These are phyloP conservation scores for Setomelanomma holmii DNA, from an alignment of 2,329 filamentous ascomycete genomes.

Conservation along the genomic window DNA sequence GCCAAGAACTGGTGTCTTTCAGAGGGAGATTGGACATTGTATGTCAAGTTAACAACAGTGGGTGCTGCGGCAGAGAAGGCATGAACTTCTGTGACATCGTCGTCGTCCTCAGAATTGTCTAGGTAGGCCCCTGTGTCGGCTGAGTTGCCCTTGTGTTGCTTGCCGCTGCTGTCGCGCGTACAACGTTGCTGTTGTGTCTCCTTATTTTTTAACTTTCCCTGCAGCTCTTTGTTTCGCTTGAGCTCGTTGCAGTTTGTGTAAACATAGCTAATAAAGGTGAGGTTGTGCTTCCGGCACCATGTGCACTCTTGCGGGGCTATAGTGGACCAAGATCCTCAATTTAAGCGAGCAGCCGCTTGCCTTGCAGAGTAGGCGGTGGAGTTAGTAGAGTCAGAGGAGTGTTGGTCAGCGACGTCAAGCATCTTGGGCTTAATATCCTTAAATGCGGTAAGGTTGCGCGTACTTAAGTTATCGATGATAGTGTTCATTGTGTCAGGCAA, in stretches of 20 bases:
- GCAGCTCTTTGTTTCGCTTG: conserved; percentile 4
- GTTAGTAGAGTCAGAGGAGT: conserved; percentile 5
- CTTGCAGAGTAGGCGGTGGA: conserved; percentile 4
- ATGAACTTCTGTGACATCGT: neutral
- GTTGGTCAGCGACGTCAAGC: conserved; percentile 10
- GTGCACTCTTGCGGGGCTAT: conserved; percentile 1
- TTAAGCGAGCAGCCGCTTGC: neutral
- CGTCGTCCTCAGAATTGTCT: neutral
- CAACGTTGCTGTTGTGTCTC: neutral
- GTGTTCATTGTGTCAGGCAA: conserved; percentile 13
- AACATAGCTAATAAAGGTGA: conserved; percentile 6
- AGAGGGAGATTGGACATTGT: neutral
- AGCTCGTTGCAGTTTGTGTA: conserved; percentile 12
- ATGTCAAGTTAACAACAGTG: conserved; percentile 1
- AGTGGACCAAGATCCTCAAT: neutral
- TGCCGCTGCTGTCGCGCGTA: neutral
- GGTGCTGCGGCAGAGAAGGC: neutral
- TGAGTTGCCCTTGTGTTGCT: conserved; percentile 3
- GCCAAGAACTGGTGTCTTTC: neutral
- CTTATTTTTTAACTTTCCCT: neutral
- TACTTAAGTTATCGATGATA: conserved; percentile 13
- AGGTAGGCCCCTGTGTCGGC: neutral
- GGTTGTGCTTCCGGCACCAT: conserved; percentile 9
- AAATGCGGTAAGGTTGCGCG: conserved; percentile 1
- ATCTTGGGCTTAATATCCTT: conserved; percentile 10